Base-by-base conservation (phyloP, 768 basidiomycete genomes). In the Russula lepida region DNA sequence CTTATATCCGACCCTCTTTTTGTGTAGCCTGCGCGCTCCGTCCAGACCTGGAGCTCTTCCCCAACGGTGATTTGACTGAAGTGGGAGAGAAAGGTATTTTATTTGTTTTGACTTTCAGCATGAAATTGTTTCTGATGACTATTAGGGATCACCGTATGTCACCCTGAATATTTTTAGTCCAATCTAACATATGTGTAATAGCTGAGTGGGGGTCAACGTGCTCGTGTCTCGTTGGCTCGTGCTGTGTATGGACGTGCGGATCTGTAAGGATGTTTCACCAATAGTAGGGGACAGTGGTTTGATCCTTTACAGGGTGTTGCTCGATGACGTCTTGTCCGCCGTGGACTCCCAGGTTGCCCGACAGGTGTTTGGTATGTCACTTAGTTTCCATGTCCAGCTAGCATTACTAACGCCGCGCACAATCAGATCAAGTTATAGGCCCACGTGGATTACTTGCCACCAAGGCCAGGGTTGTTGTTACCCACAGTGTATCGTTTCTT, bases 201-300 rank as follows among this genome's bases (percentile, higher is more conserved):
- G 84, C 71, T 91, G 60, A 88, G 86, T 65, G 91, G 92, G 39
- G 92, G 92, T 0, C 89, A 94, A 70, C 82, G 88, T 17, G 89
- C 92, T 54, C 84, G 92, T 30, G 79, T 95, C 7, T 82, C 88
- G 15, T 76, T 97, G 9, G 95, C 95, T 6, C 78, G 94, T 32
- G 92, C 91, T 2, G 89, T 95, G 0, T 98, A 98, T 72, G 85
- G 92, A 3, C 81, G 94, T 48, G 92, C 94, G 1, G 95, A 98
- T 71, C 71, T 97, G 82, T 92, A 67, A 68, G 84, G 72, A 6
- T 17, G 28, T 41, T 21, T 30, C 6, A 3, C 32, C 35, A 1
- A 47, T 6, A 35, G 30, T n/a, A 23, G 0, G 5, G 13, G 25
- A 56, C 3, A 48, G 59, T 7, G 32, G 53, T 66, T 46, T 54